Base-by-base conservation (phyloP, 164 flowering plant species). In the Magnolia kwangsiensis region DNA sequence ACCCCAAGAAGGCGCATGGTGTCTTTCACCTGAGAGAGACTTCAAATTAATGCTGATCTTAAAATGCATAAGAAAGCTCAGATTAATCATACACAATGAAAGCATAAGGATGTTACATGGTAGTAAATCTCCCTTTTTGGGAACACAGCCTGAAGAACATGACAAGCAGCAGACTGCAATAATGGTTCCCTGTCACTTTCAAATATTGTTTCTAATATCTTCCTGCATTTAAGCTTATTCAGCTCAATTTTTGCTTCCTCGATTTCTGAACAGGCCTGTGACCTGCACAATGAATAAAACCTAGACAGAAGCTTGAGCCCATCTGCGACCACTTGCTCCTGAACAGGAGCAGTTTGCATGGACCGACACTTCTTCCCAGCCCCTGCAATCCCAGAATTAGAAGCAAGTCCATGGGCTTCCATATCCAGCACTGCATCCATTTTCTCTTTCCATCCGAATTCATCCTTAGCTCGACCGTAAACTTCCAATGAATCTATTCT, bases 361-460 rank as follows among this genome's bases (percentile, higher is more conserved):
- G 89, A 75, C 49, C 82, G 88, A 24, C 79, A 72, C 85, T 90
- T 94, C 79, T 85, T 94, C 72, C 89, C 86, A 79, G 90, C 80
- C 66, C 88, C 90, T 24, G 87, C 75, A 69, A 78, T 81, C 85
- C 88, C 86, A 11, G 89, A 85, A 72, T 79, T 86, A 75, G 84
- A 79, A 76, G 94, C 94, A 84, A 91, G 92, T 27, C 78, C 89
- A 76, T 91, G 97, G 49, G 98, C 88, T 85, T 96, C 99, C 96
- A 94, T 91, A 80, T 92, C 97, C 80, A 96, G 75, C 23, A 94
- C 83, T 13, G 96, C 89, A 79, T 96, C 98, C 95, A 94, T 87
- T 85, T 96, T 96, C 82, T 96, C 99, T 78, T 94, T 94, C 99
- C 99, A 96, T 71, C 99, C 99, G 88, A 96, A 96, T 81, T 96